These are phyloP conservation scores for Apophysomyces sp. DNA, from an alignment of 371 early-diverging fungal species.

Conservation along the genomic window DNA sequence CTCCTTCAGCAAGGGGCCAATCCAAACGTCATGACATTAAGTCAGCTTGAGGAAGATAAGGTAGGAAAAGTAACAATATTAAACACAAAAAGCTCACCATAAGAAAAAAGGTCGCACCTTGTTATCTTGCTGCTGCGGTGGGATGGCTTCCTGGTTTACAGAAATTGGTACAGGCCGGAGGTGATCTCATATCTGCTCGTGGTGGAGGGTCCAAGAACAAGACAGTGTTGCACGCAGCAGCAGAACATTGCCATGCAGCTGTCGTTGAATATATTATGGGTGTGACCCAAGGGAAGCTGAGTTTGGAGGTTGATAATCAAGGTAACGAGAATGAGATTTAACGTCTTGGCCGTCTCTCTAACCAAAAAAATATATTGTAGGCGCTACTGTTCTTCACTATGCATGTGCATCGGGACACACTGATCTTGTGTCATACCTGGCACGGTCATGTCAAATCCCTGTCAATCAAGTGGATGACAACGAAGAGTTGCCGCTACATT, in stretches of 20 bases:
- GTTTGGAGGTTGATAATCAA: slow-evolving; percentile 24
- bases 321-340: slow-evolving; percentile 15
- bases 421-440: slow-evolving; percentile 31
- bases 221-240: slow-evolving; percentile 42
- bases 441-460: slow-evolving; percentile 29
- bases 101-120: slow-evolving; percentile 29
- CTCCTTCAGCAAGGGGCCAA: slow-evolving; percentile 47
- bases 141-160: slow-evolving; percentile 48
- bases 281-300: slow-evolving; percentile 25
- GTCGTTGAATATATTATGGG: slow-evolving; percentile 38
- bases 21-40: slow-evolving; percentile 40
- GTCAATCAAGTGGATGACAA: slow-evolving; percentile 16
- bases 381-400: slow-evolving; percentile 44
- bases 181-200: slow-evolving; percentile 27
- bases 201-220: slow-evolving; percentile 33
- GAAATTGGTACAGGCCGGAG: slow-evolving; percentile 37
- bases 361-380: slow-evolving; percentile 10
- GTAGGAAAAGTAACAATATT: no score
- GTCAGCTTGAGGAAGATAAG: slow-evolving; percentile 40
- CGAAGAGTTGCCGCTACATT: slow-evolving; percentile 40
- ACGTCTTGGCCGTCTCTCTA: neutral
- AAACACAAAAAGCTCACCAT: no score
- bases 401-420: slow-evolving; percentile 40
- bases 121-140: slow-evolving; percentile 45
- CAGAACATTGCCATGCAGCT: slow-evolving; percentile 40